A percentile compares a stretch with the other conserved stretches of the same genome.
phyloP scores from a whole-genome alignment of 306 rosid genomes.

The Quillaja saponaria region DNA sequence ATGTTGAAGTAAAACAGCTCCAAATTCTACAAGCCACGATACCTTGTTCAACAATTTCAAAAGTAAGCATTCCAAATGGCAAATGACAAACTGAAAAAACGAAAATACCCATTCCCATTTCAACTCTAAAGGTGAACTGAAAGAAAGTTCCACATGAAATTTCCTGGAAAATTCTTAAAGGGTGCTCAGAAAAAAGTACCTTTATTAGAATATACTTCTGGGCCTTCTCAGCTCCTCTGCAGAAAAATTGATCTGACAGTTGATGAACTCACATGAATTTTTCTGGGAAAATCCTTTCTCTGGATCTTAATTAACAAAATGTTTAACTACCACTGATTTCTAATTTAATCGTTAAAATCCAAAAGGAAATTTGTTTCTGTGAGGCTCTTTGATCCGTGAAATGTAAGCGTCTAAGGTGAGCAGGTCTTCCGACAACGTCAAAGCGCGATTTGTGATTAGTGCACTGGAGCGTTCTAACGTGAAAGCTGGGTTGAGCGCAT shows the following conservation, averaged over 20 bases:
- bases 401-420: conserved; percentile 13
- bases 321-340: conserved; percentile 40
- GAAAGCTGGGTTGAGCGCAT: conserved; percentile 24
- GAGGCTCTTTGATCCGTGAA: conserved; percentile 22
- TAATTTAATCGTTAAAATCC: conserved; percentile 36
- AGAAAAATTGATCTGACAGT: conserved; percentile 17
- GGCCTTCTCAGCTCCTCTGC: conserved; percentile 28
- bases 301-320: conserved; percentile 10
- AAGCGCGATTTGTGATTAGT: no score
- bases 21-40: not conserved
- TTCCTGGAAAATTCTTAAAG: conserved; percentile 14
- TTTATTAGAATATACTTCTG: conserved; percentile 24
- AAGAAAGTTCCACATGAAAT: conserved; percentile 6
- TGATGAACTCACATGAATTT: conserved; percentile 18
- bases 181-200: conserved; percentile 27
- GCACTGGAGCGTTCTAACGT: no score
- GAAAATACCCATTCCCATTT: conserved; percentile 27
- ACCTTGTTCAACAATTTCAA: conserved; percentile 19
- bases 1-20: conserved; percentile 5
- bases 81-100: conserved; percentile 13
- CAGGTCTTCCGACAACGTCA: no score
- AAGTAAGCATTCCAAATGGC: conserved; percentile 20
- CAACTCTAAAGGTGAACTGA: not conserved
- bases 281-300: conserved; percentile 23
- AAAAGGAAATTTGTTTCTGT: conserved; percentile 19